Percentiles rank a stretch among this genome's conserved stretches.
Conservation (phyloP, 495 filamentous ascomycete species). For the Neurospora africana region DNA sequence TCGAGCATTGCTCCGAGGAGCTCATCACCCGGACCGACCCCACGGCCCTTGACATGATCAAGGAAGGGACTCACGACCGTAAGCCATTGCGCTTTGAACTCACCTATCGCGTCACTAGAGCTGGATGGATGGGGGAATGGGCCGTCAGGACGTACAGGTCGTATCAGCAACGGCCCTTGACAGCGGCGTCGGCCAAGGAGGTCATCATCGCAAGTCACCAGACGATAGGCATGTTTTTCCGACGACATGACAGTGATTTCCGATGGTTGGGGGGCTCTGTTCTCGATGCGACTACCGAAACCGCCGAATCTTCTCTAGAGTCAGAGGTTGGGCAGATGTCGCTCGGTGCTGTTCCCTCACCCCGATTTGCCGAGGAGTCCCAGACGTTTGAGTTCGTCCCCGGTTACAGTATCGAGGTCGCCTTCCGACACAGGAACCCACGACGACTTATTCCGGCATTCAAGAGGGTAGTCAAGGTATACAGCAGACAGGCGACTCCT, state of each 20-base stretch:
- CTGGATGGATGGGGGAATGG: constrained; percentile 28
- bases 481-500: constrained; percentile 30
- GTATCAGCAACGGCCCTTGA: constrained; percentile 35
- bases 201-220: constrained; percentile 31
- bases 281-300: constrained; percentile 20
- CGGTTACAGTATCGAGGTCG: constrained; percentile 32
- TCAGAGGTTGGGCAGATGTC: constrained; percentile 24
- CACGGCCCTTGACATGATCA: constrained; percentile 28
- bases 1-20: constrained; percentile 38
- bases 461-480: constrained; percentile 21
- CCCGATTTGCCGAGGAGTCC: constrained; percentile 29
- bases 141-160: constrained; percentile 33
- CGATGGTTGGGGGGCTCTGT: constrained; percentile 30
- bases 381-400: constrained; percentile 34
- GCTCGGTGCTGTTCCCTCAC: constrained; percentile 28
- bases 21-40: constrained; percentile 39
- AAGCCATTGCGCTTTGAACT: constrained; percentile 37
- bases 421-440: constrained; percentile 28
- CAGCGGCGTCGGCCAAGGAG: constrained; percentile 28
- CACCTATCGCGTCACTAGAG: constrained; percentile 28
- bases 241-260: constrained; percentile 33
- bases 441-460: constrained; percentile 20
- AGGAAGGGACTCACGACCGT: constrained; percentile 21
- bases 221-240: constrained; percentile 35
- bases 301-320: constrained; percentile 20